Percentiles rank a stretch among this genome's conserved stretches.
phyloP scores from a whole-genome alignment of 192 early-diverging fungal genomes.

The Coemansia sp. region DNA sequence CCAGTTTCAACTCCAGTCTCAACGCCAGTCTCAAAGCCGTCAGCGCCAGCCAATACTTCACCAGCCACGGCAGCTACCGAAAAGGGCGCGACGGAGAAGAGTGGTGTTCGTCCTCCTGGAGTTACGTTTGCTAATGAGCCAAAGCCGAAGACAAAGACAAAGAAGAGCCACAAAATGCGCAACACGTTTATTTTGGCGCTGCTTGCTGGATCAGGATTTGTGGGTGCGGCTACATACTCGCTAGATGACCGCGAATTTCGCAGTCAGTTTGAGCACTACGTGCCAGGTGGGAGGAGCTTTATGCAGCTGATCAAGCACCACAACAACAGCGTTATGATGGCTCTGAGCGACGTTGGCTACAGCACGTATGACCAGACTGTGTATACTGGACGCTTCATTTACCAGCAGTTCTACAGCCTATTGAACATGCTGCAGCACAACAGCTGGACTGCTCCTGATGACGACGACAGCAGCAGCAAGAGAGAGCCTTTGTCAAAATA shows the following conservation, averaged over 20 bases:
- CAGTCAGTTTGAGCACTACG: slow-evolving; percentile 56
- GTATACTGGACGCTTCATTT: slow-evolving; percentile 47
- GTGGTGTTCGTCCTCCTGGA: slow-evolving; percentile 22
- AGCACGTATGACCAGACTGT: slow-evolving; percentile 57
- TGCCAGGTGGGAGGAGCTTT: slow-evolving; percentile 59
- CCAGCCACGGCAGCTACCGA: background rate
- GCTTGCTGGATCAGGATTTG: slow-evolving; percentile 37
- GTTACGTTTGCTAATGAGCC: slow-evolving; percentile 25
- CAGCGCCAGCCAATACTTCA: slow-evolving; percentile 17
- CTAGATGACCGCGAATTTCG: slow-evolving; percentile 56
- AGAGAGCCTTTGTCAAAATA: background rate
- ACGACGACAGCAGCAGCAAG: slow-evolving; percentile 15
- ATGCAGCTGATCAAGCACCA: slow-evolving; percentile 57
- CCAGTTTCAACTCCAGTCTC: slow-evolving; percentile 1
- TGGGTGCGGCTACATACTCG: slow-evolving; percentile 44
- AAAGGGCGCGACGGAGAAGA: slow-evolving; percentile 14
- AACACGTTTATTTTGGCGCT: slow-evolving; percentile 32
- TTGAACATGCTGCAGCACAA: slow-evolving; percentile 55
- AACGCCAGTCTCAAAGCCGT: background rate
- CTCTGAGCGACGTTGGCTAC: slow-evolving; percentile 58
- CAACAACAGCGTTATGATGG: slow-evolving; percentile 48
- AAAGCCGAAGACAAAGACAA: slow-evolving; percentile 34
- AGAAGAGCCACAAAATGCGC: slow-evolving; percentile 46
- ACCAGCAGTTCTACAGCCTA: slow-evolving; percentile 53
- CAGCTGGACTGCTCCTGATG: slow-evolving; percentile 45